Conservation (phyloP, 208 protist species). For the Leishmania mexicana region DNA sequence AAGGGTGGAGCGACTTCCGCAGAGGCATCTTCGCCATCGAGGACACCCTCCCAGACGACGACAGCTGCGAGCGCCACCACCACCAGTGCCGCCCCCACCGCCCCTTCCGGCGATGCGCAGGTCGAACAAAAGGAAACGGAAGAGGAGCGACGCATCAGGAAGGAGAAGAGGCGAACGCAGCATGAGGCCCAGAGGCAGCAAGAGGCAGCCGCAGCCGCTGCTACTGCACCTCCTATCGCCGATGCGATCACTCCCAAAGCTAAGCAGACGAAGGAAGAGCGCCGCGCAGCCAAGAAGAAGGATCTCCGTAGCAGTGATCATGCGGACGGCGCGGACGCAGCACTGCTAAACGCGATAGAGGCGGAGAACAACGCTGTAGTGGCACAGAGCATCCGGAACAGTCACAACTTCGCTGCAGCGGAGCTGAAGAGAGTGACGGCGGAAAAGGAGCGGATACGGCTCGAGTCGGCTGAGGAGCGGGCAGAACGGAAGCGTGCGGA, state of each 20-base stretch:
- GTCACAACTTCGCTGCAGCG: conserved; percentile 2
- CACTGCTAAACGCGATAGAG: conserved; percentile 46
- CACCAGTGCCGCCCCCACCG: background rate
- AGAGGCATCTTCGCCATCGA: background rate
- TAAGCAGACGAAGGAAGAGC: conserved; percentile 10
- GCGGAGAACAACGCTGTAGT: conserved; percentile 48
- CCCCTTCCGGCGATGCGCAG: background rate
- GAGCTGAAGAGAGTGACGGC: conserved; percentile 6
- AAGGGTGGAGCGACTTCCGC: background rate
- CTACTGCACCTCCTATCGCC: conserved; percentile 25
- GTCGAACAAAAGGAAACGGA: conserved; percentile 51
- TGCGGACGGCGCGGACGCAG: conserved; percentile 23
- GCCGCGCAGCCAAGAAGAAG: conserved; percentile 40
- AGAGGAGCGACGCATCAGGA: conserved; percentile 71
- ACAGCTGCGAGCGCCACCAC: background rate
- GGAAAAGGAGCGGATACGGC: conserved; percentile 23
- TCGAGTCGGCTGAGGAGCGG: conserved; percentile 34
- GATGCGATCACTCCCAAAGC: conserved; percentile 29
- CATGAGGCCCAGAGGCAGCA: conserved; percentile 40
- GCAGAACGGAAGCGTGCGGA: conserved; percentile 47
- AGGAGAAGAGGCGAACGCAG: conserved; percentile 59
- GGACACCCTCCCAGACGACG: background rate
- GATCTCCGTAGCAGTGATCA: conserved; percentile 17
- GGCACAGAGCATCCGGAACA: conserved; percentile 14
- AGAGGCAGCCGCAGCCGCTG: conserved; percentile 19